Base-by-base conservation (phyloP, 2,329 filamentous ascomycete species). In the Fusarium tjaetaba region DNA sequence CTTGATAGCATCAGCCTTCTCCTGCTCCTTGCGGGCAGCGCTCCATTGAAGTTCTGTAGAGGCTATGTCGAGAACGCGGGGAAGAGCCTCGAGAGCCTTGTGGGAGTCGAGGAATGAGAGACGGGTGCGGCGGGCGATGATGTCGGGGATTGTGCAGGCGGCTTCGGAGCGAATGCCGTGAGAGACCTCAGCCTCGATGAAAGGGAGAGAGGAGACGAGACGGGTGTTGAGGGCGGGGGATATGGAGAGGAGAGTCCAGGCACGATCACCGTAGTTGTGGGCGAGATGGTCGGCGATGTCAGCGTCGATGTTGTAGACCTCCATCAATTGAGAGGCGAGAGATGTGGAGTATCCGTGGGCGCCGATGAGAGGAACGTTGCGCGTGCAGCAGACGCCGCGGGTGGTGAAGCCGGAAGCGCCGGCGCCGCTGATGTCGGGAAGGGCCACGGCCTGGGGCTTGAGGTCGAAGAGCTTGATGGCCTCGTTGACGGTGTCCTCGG, bases 401-500 rank as follows among this genome's bases (percentile, higher is more conserved):
- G 94, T 89, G 66, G 87, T 75, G 60, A 82, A 70, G 24, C 76
- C 76, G 20, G 76, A 65, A 26, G 80, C 82, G 55, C 90, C 88
- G 49, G 90, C 90, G 71, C 92, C 92, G 78, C 89, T 91, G 73
- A 95, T 89, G 65, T 91, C 89, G 16, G 91, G 90, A 59, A 90
- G 83, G 26, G 83, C 66, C 20, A 91, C 79, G 30, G 87, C 82
- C 14, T 82, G 81, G 10, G 92, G 84, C 57, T 85, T 82, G 34
- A 95, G 86, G 43, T 85, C 80, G 80, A 94, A 95, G 57, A 88
- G 85, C 70, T 87, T 85, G 82, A 95, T 88, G 34, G 93, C 93
- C 78, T 94, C 91, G 79, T 96, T 93, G 70, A 96, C 93, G 53
- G 93, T 92, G 78, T 96, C 93, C 81, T 96, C 92, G 59, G 94